Conservation (phyloP, 1,139 yeast species). For the Debaryomycetaceae sp. region DNA sequence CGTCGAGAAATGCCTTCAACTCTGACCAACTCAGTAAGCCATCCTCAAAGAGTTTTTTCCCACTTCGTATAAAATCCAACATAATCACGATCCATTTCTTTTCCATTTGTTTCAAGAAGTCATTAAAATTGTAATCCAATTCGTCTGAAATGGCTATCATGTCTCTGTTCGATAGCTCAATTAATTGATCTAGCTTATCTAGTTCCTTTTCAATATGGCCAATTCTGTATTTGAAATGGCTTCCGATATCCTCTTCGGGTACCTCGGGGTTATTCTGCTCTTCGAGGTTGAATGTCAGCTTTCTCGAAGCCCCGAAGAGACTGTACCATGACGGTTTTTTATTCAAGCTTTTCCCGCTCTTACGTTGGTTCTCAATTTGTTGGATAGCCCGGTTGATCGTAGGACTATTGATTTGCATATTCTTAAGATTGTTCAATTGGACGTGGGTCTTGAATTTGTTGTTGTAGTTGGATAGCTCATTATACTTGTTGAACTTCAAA, state of each 20-base stretch:
- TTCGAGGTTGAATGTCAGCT: conserved; percentile 1
- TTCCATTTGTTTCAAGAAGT: conserved; percentile 33
- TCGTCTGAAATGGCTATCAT: conserved; percentile 32
- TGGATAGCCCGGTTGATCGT: conserved; percentile 33
- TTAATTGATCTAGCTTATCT: conserved; percentile 40
- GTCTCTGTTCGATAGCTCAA: conserved; percentile 35
- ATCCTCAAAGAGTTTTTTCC: conserved; percentile 36
- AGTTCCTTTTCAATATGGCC: conserved; percentile 40
- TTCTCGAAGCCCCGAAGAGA: conserved; percentile 35
- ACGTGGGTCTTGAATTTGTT: conserved; percentile 12
- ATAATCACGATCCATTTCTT: conserved; percentile 40
- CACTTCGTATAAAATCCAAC: conserved; percentile 35
- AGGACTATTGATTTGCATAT: conserved; percentile 36
- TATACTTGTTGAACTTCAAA: conserved; percentile 38
- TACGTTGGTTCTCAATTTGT: conserved; percentile 23
- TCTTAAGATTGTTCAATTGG: conserved; percentile 25
- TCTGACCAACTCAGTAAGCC: conserved; percentile 39
- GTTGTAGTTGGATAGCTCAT: conserved; percentile 32
- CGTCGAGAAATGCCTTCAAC: conserved; percentile 20
- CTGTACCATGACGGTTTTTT: conserved; percentile 45
- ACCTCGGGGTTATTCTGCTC: background rate
- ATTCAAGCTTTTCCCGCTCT: conserved; percentile 10
- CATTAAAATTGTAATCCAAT: conserved; percentile 27
- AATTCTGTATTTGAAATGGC: conserved; percentile 25
- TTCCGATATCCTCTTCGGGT: conserved; percentile 4